Evolutionary conservation across 2,329 filamentous ascomycete genomes (phyloP), one percentile per base, ranked within the genome.

Genomic region (Claviceps pazoutovae): DNA sequence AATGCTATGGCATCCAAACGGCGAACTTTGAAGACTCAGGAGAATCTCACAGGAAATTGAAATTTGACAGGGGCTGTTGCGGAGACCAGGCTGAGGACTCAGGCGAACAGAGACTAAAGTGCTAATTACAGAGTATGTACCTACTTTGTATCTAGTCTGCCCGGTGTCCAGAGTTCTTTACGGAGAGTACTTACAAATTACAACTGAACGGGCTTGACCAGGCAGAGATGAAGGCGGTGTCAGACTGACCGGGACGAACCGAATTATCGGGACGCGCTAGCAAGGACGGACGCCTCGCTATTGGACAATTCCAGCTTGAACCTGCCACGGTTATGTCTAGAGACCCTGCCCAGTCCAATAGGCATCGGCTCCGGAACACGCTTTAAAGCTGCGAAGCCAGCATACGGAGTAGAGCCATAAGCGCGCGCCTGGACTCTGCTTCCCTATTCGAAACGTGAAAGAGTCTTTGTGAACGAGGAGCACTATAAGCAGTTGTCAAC

Each of bases 191-290:
- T 19, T 23, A 23, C 5, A 23, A 23, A 1, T 5, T 26, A 30
- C 26, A 34, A 34, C 3, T 34, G 30, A 34, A 11, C 9, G 49
- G 47, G 23, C 26, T 53, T 55, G 57, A 51, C 65, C 64, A 65
- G 50, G 66, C 57, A 63, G 51, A 51, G 52, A 39, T 41, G 52
- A 55, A 55, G 21, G 23, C 46, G 6, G 43, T 49, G 49, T 51
- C 36, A 52, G 42, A 38, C 49, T 51, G 55, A 53, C 53, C 55
- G 56, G 65, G 57, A 56, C 60, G 58, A 66, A 62, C 66, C 66
- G 65, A 58, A 56, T 56, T 66, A 61, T 58, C 66, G 66, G 61
- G 62, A 61, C 60, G 56, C 64, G 60, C 66, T 68, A 68, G 62
- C 39, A 59, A 46, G 55, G 58, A 41, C 11, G 4, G 11, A 0